A percentile compares a stretch with the other conserved stretches of the same genome.
These are phyloP conservation scores for Leishmania major DNA, from an alignment of 208 protist species.

Conservation along the genomic window DNA sequence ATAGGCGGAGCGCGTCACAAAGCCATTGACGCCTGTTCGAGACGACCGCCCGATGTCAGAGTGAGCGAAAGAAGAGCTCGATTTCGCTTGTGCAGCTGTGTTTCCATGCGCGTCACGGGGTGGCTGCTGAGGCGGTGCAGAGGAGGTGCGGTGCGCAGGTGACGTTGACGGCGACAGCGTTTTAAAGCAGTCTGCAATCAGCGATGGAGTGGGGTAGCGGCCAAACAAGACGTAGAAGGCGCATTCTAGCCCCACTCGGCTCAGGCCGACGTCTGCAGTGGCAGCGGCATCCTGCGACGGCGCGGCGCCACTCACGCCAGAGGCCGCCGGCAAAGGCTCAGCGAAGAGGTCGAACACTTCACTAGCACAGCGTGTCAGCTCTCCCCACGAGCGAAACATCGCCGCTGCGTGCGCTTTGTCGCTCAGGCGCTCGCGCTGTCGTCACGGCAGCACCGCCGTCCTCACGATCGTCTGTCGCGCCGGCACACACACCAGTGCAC, in stretches of 20 bases:
- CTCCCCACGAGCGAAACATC: slow-evolving; percentile 63
- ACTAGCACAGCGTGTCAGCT: slow-evolving; percentile 45
- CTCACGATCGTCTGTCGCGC: neutral
- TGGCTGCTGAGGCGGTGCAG: neutral
- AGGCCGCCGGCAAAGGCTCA: neutral
- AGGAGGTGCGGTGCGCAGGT: neutral
- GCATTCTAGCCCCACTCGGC: slow-evolving; percentile 20
- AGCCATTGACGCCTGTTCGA: neutral
- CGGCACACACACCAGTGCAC: neutral
- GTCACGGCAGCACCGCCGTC: neutral
- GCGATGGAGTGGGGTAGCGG: slow-evolving; percentile 17
- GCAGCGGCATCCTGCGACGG: neutral
- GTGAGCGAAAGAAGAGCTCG: neutral
- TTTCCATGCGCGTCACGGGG: neutral
- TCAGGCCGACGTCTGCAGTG: slow-evolving; percentile 6
- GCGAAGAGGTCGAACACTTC: slow-evolving; percentile 52
- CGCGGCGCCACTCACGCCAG: neutral
- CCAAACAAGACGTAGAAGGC: slow-evolving; percentile 39
- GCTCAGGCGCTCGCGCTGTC: neutral
- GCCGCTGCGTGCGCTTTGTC: neutral
- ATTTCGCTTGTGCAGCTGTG: neutral
- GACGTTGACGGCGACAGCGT: neutral
- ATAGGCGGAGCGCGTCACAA: slow-evolving; percentile 10
- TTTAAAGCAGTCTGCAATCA: slow-evolving; percentile 18
- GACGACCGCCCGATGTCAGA: neutral